Percentiles rank a stretch among this genome's conserved stretches.
Conservation (phyloP, 2,329 filamentous ascomycete species). For the Daldinia sp. region DNA sequence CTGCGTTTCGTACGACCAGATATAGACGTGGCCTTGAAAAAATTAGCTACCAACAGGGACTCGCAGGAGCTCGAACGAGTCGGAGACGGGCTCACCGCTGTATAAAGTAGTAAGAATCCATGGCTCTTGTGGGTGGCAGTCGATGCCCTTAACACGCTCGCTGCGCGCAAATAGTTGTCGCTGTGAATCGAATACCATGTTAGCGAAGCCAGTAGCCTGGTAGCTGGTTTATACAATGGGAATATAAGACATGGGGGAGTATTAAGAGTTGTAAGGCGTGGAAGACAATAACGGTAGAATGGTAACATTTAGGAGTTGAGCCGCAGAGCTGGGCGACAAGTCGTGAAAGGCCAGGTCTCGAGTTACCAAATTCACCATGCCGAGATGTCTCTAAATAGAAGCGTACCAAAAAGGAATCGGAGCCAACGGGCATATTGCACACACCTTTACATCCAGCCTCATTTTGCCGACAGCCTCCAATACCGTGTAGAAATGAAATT, state of each 20-base stretch:
- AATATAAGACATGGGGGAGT: conserved; percentile 7
- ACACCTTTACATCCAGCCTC: conserved; percentile 46
- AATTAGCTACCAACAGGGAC: conserved; percentile 22
- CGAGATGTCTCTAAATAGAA: conserved; percentile 1
- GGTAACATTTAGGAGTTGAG: conserved; percentile 4
- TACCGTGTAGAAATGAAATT: conserved; percentile 13
- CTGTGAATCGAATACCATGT: conserved; percentile 57
- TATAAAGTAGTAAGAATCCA: conserved; percentile 97
- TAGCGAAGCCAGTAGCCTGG: conserved; percentile 37
- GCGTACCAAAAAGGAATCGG: conserved; percentile 29
- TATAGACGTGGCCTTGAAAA: conserved; percentile 87
- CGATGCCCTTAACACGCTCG: conserved; percentile 94
- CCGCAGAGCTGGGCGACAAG: conserved; percentile 3
- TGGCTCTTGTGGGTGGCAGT: conserved; percentile 96
- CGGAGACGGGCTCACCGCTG: conserved; percentile 70
- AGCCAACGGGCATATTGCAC: conserved; percentile 29
- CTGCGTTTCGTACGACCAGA: conserved; percentile 98
- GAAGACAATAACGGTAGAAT: background rate
- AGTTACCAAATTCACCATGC: conserved; percentile 7
- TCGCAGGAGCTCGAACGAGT: conserved; percentile 14
- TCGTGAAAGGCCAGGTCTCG: conserved; percentile 28
- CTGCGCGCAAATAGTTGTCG: conserved; percentile 86
- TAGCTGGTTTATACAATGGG: conserved; percentile 3
- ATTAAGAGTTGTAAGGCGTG: conserved; percentile 1
- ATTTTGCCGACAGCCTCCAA: conserved; percentile 40